Base-by-base conservation (phyloP, 176 grass and related monocot species). In the Chrysopogon serrulatus region DNA sequence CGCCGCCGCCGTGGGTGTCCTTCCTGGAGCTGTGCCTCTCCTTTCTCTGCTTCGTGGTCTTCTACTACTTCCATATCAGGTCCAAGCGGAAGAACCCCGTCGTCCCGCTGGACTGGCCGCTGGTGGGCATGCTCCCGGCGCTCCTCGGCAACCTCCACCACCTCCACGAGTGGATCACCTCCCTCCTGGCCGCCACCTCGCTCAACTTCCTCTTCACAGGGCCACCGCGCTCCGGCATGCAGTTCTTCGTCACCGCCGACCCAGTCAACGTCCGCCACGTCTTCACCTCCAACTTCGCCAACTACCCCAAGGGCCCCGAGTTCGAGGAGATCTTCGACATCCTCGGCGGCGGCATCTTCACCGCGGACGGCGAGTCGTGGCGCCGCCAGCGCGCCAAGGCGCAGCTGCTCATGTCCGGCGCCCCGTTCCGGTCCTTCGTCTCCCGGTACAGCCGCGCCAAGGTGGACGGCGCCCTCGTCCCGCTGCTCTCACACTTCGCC, bases 271-370 rank as follows among this genome's bases (percentile, higher is more conserved):
- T 94, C 6, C 86, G 91, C 78, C 95, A 97, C 67, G 33, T 97
- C 54, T 97, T 97, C 88, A 94, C 72, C 28, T 81, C 90, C 73
- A 90, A 90, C 79, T 92, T 94, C 73, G 12, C 56, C 37, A 97
- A 94, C 64, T 97, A 94, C 81, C 90, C 88, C 61, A 97, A 97
- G 73, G 95, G 95, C 37, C 80, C 63, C 36, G 92, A 97, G 77
- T 94, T 91, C 68, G 69, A 47, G 0, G 83, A 94, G 77, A 97
- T 97, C 64, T 91, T 97, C 40, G 95, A 97, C 74, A 45, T 97
- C 88, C 81, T 97, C 51, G 95, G 95, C 42, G 86, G 85, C 12
- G 92, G 95, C 68, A 94, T 97, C 76, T 92, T 97, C 89, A 91
- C 30, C 76, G 84, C 90, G 1, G 92, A 97, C 66, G 88, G 80